These are phyloP conservation scores for Nitzschia sp. DNA, from an alignment of 108 stramenopile species.

Conservation along the genomic window DNA sequence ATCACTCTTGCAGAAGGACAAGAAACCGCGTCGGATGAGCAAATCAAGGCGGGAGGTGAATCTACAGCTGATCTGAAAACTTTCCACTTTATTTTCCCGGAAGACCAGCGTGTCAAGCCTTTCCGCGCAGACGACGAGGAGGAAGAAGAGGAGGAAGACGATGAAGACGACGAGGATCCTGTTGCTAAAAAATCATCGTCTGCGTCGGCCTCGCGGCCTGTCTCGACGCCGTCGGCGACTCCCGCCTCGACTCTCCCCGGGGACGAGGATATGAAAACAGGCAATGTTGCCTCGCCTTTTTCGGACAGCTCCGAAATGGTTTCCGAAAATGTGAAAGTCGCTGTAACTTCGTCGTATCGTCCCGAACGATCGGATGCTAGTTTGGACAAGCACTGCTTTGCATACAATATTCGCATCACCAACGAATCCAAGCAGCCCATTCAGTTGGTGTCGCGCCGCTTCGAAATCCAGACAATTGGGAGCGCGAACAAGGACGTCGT, in stretches of 20 bases:
- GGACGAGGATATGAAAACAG: slow-evolving; percentile 83
- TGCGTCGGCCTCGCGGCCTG: slow-evolving; percentile 14
- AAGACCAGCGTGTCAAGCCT: slow-evolving; percentile 84
- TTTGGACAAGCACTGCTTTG: slow-evolving; percentile 88
- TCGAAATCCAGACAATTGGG: slow-evolving; percentile 90
- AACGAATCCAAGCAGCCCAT: slow-evolving; percentile 77
- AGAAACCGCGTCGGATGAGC: slow-evolving; percentile 71
- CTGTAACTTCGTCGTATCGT: slow-evolving; percentile 82
- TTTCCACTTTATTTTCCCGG: slow-evolving; percentile 88
- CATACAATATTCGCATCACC: slow-evolving; percentile 94
- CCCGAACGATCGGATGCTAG: slow-evolving; percentile 85
- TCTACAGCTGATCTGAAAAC: slow-evolving; percentile 70
- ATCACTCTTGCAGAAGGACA: slow-evolving; percentile 63
- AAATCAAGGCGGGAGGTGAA: slow-evolving; percentile 73
- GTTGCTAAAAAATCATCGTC: slow-evolving; percentile 25
- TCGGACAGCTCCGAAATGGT: slow-evolving; percentile 73
- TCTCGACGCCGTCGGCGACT: slow-evolving; percentile 14
- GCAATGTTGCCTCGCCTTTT: slow-evolving; percentile 52
- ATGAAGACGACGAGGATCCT: slow-evolving; percentile 50
- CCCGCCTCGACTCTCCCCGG: slow-evolving; percentile 77
- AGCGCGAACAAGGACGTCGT: slow-evolving; percentile 85
- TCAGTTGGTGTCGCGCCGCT: slow-evolving; percentile 86
- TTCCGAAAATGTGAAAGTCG: slow-evolving; percentile 76
- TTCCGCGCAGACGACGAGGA: slow-evolving; percentile 67
- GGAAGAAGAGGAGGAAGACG: slow-evolving; percentile 83